Evolutionary conservation across 805 yeast species (phyloP).

Genomic region (Ogataea haglerorum): DNA sequence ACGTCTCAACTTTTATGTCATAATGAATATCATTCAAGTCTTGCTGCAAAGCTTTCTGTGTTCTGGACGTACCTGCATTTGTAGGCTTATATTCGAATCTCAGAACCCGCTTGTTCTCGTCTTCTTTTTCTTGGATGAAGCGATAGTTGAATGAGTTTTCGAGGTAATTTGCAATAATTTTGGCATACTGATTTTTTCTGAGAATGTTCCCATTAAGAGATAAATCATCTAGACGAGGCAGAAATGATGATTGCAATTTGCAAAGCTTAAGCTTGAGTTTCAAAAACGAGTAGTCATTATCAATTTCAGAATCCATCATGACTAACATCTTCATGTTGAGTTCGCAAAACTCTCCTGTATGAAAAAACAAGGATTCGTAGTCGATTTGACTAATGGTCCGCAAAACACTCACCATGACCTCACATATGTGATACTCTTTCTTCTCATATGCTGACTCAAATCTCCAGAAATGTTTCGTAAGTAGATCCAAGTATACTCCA

Average conservation of each 20-base stretch:
- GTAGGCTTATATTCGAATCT: constrained; percentile 6
- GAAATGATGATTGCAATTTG: constrained; percentile 28
- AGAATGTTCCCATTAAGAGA: constrained; percentile 30
- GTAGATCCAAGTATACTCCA: constrained; percentile 23
- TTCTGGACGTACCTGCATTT: background rate
- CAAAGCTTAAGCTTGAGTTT: constrained; percentile 32
- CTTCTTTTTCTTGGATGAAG: constrained; percentile 23
- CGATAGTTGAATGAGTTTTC: constrained; percentile 31
- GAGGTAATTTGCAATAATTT: constrained; percentile 32
- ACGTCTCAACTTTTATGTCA: constrained; percentile 45
- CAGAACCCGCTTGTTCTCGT: constrained; percentile 24
- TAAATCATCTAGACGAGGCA: constrained; percentile 26
- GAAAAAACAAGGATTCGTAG: constrained; percentile 24
- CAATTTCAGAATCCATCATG: constrained; percentile 18
- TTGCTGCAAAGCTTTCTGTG: constrained; percentile 13
- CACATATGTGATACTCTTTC: constrained; percentile 28
- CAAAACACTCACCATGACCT: constrained; percentile 26
- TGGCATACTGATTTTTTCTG: constrained; percentile 32
- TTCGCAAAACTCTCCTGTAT: constrained; percentile 28
- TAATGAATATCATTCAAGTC: constrained; percentile 29
- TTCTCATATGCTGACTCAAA: constrained; percentile 24
- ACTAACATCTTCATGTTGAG: constrained; percentile 24
- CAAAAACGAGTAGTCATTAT: constrained; percentile 23
- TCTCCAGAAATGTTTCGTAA: constrained; percentile 19
- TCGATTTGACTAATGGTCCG: constrained; percentile 28